Conservation (phyloP, 164 flowering plant genomes). For the Hamamelis virginiana region DNA sequence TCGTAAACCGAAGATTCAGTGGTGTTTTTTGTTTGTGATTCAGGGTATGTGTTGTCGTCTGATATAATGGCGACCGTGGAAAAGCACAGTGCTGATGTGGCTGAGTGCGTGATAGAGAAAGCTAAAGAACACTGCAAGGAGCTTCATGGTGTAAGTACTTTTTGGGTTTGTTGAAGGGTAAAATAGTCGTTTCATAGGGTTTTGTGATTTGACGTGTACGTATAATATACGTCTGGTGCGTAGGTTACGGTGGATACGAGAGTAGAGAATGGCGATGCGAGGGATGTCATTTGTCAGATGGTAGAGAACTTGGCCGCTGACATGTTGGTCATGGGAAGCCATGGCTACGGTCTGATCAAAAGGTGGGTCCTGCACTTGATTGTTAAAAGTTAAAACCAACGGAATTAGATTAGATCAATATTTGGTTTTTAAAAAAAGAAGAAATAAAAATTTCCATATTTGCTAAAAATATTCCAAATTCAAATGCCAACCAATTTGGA, state of each 20-base stretch:
- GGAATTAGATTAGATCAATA: too few species aligned
- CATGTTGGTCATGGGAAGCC: slow-evolving; percentile 62
- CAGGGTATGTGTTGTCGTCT: slow-evolving; percentile 52
- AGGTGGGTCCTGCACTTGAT: slow-evolving; percentile 32
- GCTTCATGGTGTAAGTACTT: slow-evolving; percentile 31
- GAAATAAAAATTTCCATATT: too few species aligned
- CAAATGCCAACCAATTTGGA: too few species aligned
- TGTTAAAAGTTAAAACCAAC: too few species aligned
- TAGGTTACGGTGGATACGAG: slow-evolving; percentile 58
- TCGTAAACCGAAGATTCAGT: neutral
- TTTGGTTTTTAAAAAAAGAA: too few species aligned
- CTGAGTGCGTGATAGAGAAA: slow-evolving; percentile 42
- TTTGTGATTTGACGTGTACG: neutral
- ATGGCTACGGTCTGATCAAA: slow-evolving; percentile 67
- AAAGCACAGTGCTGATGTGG: slow-evolving; percentile 39
- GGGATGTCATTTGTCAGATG: slow-evolving; percentile 62
- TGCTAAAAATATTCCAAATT: too few species aligned
- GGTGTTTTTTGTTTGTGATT: neutral
- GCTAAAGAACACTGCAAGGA: slow-evolving; percentile 38
- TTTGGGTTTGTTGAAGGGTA: neutral
- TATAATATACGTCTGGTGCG: too few species aligned
- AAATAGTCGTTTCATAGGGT: neutral
- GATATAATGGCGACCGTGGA: slow-evolving; percentile 42
- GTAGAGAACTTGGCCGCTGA: slow-evolving; percentile 43
- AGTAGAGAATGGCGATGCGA: slow-evolving; percentile 58